Evolutionary conservation across 1,284 basidiomycete genomes (phyloP).

Genomic region (Anthracocystis walkeri): DNA sequence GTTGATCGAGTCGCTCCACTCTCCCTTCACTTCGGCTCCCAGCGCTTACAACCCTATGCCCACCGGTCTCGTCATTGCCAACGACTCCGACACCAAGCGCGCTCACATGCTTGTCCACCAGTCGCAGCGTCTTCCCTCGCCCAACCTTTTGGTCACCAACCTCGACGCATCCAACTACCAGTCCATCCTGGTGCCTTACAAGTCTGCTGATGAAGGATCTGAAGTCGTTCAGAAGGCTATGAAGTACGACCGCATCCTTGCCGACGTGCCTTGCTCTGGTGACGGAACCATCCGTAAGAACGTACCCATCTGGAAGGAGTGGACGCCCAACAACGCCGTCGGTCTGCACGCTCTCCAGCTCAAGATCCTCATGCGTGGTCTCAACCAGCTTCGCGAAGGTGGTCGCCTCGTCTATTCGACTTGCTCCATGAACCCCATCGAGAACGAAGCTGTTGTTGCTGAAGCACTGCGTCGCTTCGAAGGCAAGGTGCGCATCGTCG

Average conservation of each 20-base stretch:
- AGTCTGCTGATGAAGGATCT: constrained; percentile 34
- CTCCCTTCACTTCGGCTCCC: constrained; percentile 58
- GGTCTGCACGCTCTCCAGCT: constrained; percentile 92
- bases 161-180: constrained; percentile 90
- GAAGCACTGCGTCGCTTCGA: constrained; percentile 72
- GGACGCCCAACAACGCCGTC: constrained; percentile 89
- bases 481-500: constrained; percentile 82
- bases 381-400: constrained; percentile 86
- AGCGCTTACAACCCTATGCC: constrained; percentile 66
- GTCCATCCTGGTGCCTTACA: constrained; percentile 61
- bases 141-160: constrained; percentile 94
- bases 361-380: constrained; percentile 89
- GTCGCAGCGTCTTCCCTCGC: constrained; percentile 91
- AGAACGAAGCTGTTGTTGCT: constrained; percentile 96
- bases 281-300: constrained; percentile 98
- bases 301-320: constrained; percentile 91
- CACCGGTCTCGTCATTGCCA: constrained; percentile 83
- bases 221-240: constrained; percentile 72
- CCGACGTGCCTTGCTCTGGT: constrained; percentile 97
- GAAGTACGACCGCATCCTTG: constrained; percentile 91
- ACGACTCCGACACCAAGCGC: constrained; percentile 91
- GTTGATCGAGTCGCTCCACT: constrained; percentile 86
- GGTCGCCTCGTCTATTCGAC: constrained; percentile 97
- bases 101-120: constrained; percentile 98
- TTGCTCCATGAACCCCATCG: constrained; percentile 95